Evolutionary conservation across 805 yeast species (phyloP), one percentile per base, ranked within the genome.

Genomic region (Debaryomyces prosopidis): DNA sequence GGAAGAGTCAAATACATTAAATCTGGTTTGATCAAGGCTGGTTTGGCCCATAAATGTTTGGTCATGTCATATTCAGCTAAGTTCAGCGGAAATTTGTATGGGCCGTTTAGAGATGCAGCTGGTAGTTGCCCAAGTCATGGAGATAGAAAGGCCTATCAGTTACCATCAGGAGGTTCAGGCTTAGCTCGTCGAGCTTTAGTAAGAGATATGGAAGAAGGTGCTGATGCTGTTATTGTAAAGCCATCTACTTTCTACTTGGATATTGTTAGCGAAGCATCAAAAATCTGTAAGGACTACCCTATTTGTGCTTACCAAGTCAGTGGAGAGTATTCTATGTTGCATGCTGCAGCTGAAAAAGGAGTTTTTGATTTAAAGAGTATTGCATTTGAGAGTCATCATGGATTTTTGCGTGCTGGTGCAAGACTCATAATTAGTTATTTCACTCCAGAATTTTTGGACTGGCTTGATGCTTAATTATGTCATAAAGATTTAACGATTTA

Each of bases 21-120:
- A 66, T 68, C 72, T 34, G 97, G 96, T 2, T 76, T 94, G 41
- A 82, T 92, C 40, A 82, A 81, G 38, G 89, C 87, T 10, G 85
- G 84, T 20, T 66, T 94, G 48, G 96, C 96, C 16, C 96, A 94
- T 68, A 82, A 84, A 63, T 84, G 90, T 40, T 83, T 92, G 73
- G 82, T 94, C 31, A 84, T 94, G 88, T 87, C 96, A 4, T 94
- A 94, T 69, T 81, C 96, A 30, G 98, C 98, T 47, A 94, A 94
- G 64, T 94, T 94, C 63, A 76, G 88, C 48, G 97, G 98, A 30
- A 81, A 82, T 51, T 73, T 94, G 40, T 94, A 94, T 63, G 99
- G 99, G 1, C 99, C 99, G 4, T 94, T 94, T 76, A 79, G 99
- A 65, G 99, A 94, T 57, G 97, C 97, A 37, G 99, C 98, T 3